Evolutionary conservation across 768 basidiomycete genomes (phyloP), one percentile per base, ranked within the genome.

Genomic region (Candolleomyces aberdarensis): DNA sequence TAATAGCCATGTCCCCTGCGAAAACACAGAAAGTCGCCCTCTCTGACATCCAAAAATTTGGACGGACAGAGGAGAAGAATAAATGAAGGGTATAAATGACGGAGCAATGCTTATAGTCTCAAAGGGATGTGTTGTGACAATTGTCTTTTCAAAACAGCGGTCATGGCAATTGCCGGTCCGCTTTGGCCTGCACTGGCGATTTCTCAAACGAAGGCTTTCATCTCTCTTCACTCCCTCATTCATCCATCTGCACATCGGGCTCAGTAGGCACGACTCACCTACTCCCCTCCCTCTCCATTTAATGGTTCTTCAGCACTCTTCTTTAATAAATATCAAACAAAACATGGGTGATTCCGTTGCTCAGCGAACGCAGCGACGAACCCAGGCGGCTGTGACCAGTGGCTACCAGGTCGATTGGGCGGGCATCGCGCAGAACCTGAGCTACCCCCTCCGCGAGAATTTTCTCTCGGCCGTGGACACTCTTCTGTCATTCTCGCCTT

Each of bases 151-250:
- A 19, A 60, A 19, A 55, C 53, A 60, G 36, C 22, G 51, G 52
- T 20, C 59, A 60, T 60, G 53, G 52, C 20, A 60, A 56, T 60
- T 60, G 43, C 59, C 59, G 59, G 59, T 52, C 59, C 59, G 59
- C 43, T 46, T 48, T 22, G 47, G 47, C 15, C 20, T 20, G 32
- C 11, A 36, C 20, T 36, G 51, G 52, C 41, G 20, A 44, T 26
- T 26, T 26, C 26, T 26, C 26, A 26, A 26, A n/a, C 31, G 40
- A 43, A 52, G 22, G 51, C 51, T 64, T 64, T 59, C 43, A 48
- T 60, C 47, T 46, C 59, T 59, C 62, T 58, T 62, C 57, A 49
- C 39, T 50, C 57, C 51, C 48, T 56, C 36, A 48, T 58, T 57
- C 62, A 43, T 40, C 41, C 57, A 47, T 22, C 49, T 26, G 26